A percentile compares a stretch with the other conserved stretches of the same genome.
Conservation (phyloP, 495 filamentous ascomycete species). For the Cercophora scortea region DNA sequence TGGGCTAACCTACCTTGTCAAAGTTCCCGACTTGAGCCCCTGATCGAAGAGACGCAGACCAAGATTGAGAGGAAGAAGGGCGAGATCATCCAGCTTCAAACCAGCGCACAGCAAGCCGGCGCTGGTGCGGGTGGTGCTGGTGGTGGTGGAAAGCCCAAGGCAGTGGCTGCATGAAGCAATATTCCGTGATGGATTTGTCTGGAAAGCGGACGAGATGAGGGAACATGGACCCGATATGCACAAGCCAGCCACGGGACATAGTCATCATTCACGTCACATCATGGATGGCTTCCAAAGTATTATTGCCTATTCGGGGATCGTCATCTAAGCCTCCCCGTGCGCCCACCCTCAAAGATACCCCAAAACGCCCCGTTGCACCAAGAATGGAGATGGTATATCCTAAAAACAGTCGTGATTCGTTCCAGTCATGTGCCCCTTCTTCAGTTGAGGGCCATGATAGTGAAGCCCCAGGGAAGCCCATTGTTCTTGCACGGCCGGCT, state of each 20-base stretch:
- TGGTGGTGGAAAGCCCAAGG: neutral
- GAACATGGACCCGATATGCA: neutral
- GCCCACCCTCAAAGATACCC: constrained; percentile 1
- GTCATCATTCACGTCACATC: no score
- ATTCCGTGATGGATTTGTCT: no score
- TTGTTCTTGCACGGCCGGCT: constrained; percentile 21
- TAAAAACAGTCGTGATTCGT: constrained; percentile 5
- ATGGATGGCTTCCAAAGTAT: no score
- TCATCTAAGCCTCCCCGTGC: no score
- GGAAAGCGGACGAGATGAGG: no score
- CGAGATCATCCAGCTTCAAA: constrained; percentile 42
- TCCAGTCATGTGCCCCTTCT: neutral
- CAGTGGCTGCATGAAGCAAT: constrained; percentile 13
- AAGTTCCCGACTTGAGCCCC: constrained; percentile 74
- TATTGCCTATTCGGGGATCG: no score
- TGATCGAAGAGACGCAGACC: constrained; percentile 70
- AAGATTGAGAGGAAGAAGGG: constrained; percentile 72
- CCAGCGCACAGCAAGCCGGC: constrained; percentile 27
- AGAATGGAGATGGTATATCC: constrained; percentile 12
- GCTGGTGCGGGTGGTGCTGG: neutral
- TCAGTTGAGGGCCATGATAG: constrained; percentile 28
- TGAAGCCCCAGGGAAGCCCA: constrained; percentile 29
- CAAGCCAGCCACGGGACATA: neutral
- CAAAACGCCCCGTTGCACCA: constrained; percentile 15
- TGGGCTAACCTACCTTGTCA: neutral